A percentile compares a stretch with the other conserved stretches of the same genome.
Evolutionary conservation across 2,329 filamentous ascomycete species (phyloP).

Genomic region (Nigrospora oryzae): DNA sequence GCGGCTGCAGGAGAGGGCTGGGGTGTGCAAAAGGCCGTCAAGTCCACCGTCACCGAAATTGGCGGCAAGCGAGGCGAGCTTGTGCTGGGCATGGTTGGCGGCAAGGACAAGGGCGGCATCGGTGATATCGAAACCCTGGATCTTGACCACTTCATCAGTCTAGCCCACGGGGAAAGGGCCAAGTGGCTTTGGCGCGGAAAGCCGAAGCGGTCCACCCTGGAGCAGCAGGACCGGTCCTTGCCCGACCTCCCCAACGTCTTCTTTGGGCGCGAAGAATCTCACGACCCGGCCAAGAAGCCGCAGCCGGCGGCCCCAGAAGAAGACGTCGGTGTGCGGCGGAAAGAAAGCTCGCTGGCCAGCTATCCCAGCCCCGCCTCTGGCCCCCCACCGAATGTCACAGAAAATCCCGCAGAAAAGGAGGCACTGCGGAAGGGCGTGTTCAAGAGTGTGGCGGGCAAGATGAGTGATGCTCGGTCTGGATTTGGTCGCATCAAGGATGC

Average conservation of each 20-base stretch:
- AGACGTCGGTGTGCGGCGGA: constrained; percentile 32
- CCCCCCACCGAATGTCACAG: constrained; percentile 36
- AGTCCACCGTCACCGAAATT: constrained; percentile 88
- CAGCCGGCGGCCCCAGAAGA: constrained; percentile 45
- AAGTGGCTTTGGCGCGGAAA: constrained; percentile 97
- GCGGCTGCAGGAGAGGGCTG: constrained; percentile 83
- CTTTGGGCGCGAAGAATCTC: constrained; percentile 50
- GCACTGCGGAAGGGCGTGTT: constrained; percentile 59
- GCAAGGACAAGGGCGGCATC: constrained; percentile 80
- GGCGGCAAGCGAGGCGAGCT: constrained; percentile 91
- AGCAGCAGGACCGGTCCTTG: constrained; percentile 35
- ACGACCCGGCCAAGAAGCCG: constrained; percentile 37
- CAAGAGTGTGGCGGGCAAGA: constrained; percentile 71
- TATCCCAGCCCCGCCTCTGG: constrained; percentile 34
- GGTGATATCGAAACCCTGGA: constrained; percentile 89
- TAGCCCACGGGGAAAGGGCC: constrained; percentile 71
- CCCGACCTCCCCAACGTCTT: constrained; percentile 37
- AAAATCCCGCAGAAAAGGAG: constrained; percentile 44
- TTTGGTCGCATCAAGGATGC: constrained; percentile 81
- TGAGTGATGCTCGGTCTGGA: constrained; percentile 73
- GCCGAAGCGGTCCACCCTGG: constrained; percentile 53
- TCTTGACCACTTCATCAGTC: constrained; percentile 71
- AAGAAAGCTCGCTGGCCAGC: constrained; percentile 34
- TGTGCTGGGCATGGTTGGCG: constrained; percentile 87
- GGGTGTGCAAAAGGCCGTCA: constrained; percentile 88